Base-by-base conservation (phyloP, 2,329 filamentous ascomycete genomes). In the Fusarium phyllophilum region DNA sequence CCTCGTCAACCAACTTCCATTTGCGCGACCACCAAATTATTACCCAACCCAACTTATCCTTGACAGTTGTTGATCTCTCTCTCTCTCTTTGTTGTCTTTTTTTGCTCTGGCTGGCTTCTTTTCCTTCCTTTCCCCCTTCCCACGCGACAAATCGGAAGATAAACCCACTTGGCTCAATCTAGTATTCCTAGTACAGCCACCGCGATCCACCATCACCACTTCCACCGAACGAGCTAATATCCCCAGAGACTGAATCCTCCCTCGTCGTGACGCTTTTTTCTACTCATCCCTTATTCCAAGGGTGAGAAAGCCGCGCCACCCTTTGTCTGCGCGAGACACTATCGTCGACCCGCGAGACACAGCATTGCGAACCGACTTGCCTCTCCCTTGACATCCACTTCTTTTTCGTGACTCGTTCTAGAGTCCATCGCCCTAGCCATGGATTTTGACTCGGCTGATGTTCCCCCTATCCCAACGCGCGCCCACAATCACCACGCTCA, bases 391-490 rank as follows among this genome's bases (percentile, higher is more conserved):
- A 66, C 46, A 75, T 60, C 73, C 60, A 74, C 72, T 63, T 52
- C 61, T 60, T 48, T 62, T 49, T 31, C 10, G 17, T 57, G 58
- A 66, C 46, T 70, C 66, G 52, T 44, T 38, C n/a, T 58, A 56
- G 63, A 57, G 66, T 64, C 72, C 52, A 56, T 56, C 38, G 70
- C 67, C 58, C 63, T 67, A 73, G 62, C 76, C 69, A 81, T 81
- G 79, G 78, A 81, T 59, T 65, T 75, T 72, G 64, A 72, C 59
- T 62, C 78, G 58, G 74, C 77, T 49, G 78, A 78, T 33, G 57
- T 74, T 24, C 80, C 80, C 79, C 79, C 79, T 78, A 81, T 82
- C 74, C 80, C 79, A 45, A 60, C 68, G 39, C 81, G 79, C 66
- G 70, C 65, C 62, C 75, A 73, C 29, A 72, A 74, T 26, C 51